A percentile compares a stretch with the other conserved stretches of the same genome.
phyloP scores from a whole-genome alignment of 106 monocot species.

The Hemerocallis citrina region DNA sequence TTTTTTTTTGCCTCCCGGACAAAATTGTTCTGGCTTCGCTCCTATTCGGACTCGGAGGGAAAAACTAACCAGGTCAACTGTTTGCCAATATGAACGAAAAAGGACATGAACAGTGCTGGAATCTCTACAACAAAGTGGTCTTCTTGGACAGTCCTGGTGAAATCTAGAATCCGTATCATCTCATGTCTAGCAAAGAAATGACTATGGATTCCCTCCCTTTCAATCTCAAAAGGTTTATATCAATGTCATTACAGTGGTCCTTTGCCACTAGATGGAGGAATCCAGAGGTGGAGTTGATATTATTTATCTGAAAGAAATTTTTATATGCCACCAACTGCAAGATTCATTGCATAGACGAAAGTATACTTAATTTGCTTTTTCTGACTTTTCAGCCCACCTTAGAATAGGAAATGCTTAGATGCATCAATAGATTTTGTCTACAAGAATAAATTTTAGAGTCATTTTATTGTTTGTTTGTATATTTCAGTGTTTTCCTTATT shows the following conservation, averaged over 20 bases:
- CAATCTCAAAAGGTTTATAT: slow-evolving; percentile 2
- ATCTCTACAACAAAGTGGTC: slow-evolving; percentile 14
- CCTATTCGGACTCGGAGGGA: no score
- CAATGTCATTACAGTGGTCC: slow-evolving; percentile 1
- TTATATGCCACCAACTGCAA: not conserved
- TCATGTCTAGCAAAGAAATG: slow-evolving; percentile 5
- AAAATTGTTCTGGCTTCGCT: no score
- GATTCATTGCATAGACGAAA: not conserved
- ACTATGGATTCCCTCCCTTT: not conserved
- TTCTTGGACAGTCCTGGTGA: slow-evolving; percentile 4
- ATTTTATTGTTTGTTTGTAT: no score
- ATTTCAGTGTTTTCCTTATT: no score
- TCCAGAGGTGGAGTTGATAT: not conserved
- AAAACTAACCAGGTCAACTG: not conserved
- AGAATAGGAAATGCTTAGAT: not conserved
- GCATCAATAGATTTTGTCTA: not conserved
- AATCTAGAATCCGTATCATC: slow-evolving; percentile 18
- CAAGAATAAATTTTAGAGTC: no score
- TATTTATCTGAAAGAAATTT: slow-evolving; percentile 16
- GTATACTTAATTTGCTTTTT: not conserved
- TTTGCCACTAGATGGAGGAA: slow-evolving; percentile 4
- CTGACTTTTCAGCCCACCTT: not conserved
- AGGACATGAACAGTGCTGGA: slow-evolving; percentile 6
- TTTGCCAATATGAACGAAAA: not conserved
- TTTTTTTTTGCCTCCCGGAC: no score